Evolutionary conservation across 495 filamentous ascomycete genomes (phyloP), one percentile per base, ranked within the genome.

Genomic region (Podospora bellae-mahoneyi): DNA sequence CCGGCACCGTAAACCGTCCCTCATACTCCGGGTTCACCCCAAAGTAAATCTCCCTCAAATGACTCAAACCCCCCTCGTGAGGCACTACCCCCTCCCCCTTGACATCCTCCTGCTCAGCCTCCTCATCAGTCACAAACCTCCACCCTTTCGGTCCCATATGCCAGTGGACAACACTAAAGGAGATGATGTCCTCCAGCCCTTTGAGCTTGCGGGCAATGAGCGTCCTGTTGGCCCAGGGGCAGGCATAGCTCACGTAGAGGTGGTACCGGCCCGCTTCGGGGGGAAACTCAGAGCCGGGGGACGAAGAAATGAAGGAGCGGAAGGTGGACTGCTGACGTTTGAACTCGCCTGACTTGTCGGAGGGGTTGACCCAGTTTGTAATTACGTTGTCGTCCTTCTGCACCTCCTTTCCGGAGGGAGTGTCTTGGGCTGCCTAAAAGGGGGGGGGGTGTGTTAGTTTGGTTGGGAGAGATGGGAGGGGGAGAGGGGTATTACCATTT

Each of bases 311-410:
- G 76, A 80, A 90, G 76, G 87, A 84, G 56, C 91, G 89, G 78
- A 93, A 93, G 62, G 84, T 82, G 55, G 89, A 91, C 66, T 79
- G 79, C 73, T 88, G 88, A 39, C 91, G 89, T 80, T 95, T 96
- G 88, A 96, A 97, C 79, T 97, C 93, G 79, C 94, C 94, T 2
- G 87, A 84, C 69, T 86, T 89, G 78, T 93, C 90, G 66, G 81
- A 80, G 48, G 88, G 88, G 26, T 84, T 80, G 19, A 93, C 93
- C 92, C 92, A 97, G 72, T 94, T 85, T 32, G 92, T 93, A 76
- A 97, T 95, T 6, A 48, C 39, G 39, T 48, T 48, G 13, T 48
- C 39, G 39, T 48, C 20, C 20, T 23, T 23, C 20, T 16, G 39
- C 20, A 23, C 20, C 20, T 48, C 30, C 30, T 48, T 84, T 87